Conservation (phyloP, 495 filamentous ascomycete genomes). For the Penicillium alfredii region DNA sequence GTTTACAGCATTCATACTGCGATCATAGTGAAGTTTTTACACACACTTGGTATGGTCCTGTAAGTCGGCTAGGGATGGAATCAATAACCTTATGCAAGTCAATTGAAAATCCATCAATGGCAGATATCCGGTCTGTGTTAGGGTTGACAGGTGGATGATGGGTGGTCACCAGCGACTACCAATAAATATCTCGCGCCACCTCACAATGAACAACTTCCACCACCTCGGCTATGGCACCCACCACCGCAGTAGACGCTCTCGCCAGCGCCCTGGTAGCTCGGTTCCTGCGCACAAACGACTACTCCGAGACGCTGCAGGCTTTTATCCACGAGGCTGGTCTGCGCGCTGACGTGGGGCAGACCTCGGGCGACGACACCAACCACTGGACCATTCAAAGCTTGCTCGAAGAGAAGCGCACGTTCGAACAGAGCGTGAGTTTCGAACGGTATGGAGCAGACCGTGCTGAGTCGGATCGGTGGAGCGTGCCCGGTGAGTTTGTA, state of each 20-base stretch:
- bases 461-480: slow-evolving; percentile 41
- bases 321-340: slow-evolving; percentile 61
- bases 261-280: slow-evolving; percentile 52
- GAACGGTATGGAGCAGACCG: slow-evolving; percentile 44
- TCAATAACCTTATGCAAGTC: no score
- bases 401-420: slow-evolving; percentile 59
- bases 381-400: slow-evolving; percentile 58
- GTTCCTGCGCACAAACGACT: slow-evolving; percentile 55
- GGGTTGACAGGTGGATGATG: no score
- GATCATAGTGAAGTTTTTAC: no score
- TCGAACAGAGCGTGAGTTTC: slow-evolving; percentile 51
- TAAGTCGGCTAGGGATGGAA: no score
- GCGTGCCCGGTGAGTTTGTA: slow-evolving; percentile 41
- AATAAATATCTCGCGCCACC: no score
- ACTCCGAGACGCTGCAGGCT: slow-evolving; percentile 51
- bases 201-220: no score
- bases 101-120: no score
- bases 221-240: slow-evolving; percentile 18
- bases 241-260: slow-evolving; percentile 20
- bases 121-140: no score
- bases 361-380: slow-evolving; percentile 36
- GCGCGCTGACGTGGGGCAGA: slow-evolving; percentile 34
- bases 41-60: no score
- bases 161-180: no score
- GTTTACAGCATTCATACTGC: no score